Base-by-base conservation (phyloP, 1,284 basidiomycete genomes). In the Cryptococcus deneoformans region DNA sequence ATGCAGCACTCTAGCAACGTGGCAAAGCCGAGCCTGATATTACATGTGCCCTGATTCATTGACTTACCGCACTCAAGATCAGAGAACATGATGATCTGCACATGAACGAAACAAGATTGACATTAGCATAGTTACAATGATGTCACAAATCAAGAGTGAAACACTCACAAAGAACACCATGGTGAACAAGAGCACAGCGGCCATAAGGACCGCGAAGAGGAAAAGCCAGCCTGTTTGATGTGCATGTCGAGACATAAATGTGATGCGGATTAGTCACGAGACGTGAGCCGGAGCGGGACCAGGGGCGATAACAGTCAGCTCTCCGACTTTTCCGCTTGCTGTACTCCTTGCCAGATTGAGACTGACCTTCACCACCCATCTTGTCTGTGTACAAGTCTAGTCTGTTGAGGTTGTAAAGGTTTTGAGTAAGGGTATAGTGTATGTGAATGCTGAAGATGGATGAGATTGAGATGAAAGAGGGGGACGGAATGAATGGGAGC, bases 11-110 rank as follows among this genome's bases (percentile, higher is more conserved):
- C n/a, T 9, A 47, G 46, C 29, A 29, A 29, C 29, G 29, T 29
- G 29, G 29, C 29, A 29, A 29, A 29, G 29, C 29, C 3, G 3
- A 29, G 29, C 29, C 3, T 29, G 29, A 29, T 29, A 29, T 29
- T 29, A 29, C 29, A 29, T 29, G 29, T 5, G 29, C 29, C 29
- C 29, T 29, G 29, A 29, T 29, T 29, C 29, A 29, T 29, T 29
- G 29, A 69, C 74, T 35, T 60, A 76, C 74, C 91, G 80, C 90
- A 94, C 81, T 95, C 92, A 73, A 96, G 82, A 81, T 96, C 93
- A 49, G 91, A 94, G 84, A 98, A 99, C 94, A 99, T 98, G 83
- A 99, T 99, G 75, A 99, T 96, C 95, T 98, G n/a, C 37, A 35
- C 36, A 49, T 37, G 43, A 50, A 29, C 37, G 40, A 53, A 12